These are phyloP conservation scores for Saprolegnia diclina DNA, from an alignment of 352 stramenopile genomes.

Conservation along the genomic window DNA sequence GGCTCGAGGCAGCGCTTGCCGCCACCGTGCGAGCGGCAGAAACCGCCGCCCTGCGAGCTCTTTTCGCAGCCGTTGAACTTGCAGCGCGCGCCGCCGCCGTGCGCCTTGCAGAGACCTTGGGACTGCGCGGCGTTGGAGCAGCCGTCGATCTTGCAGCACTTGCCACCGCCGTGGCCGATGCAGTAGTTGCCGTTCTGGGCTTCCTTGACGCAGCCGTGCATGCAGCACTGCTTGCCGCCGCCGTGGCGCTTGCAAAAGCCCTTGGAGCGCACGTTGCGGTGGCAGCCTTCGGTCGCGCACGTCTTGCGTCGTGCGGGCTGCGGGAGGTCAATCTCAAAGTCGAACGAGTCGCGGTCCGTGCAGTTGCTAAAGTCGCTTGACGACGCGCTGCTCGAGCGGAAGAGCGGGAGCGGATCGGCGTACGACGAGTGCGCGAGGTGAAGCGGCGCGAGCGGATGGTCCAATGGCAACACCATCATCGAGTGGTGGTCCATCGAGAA, in stretches of 20 bases:
- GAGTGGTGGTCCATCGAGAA: not conserved
- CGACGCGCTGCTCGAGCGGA: not conserved
- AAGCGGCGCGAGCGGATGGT: not conserved
- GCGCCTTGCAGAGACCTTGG: constrained; percentile 76
- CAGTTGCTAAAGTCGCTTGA: not conserved
- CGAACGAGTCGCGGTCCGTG: not conserved
- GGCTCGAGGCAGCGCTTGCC: constrained; percentile 69
- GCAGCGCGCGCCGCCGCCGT: constrained; percentile 78
- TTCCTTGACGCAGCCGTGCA: constrained; percentile 81
- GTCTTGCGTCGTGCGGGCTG: constrained; percentile 26
- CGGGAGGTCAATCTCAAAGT: not conserved
- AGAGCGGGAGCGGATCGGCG: not conserved
- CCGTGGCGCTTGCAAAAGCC: constrained; percentile 83
- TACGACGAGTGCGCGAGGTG: not conserved
- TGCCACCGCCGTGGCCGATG: constrained; percentile 79
- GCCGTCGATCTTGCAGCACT: constrained; percentile 78
- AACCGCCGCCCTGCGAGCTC: constrained; percentile 67
- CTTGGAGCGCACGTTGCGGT: constrained; percentile 74
- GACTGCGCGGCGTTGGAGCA: constrained; percentile 82
- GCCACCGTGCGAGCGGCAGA: constrained; percentile 67
- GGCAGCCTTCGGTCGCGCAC: constrained; percentile 63
- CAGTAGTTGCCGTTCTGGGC: constrained; percentile 83
- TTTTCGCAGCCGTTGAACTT: constrained; percentile 82
- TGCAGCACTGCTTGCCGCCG: constrained; percentile 74
- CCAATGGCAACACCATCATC: not conserved